Conservation (phyloP, 192 early-diverging fungal genomes). For the Coemansia sp. region DNA sequence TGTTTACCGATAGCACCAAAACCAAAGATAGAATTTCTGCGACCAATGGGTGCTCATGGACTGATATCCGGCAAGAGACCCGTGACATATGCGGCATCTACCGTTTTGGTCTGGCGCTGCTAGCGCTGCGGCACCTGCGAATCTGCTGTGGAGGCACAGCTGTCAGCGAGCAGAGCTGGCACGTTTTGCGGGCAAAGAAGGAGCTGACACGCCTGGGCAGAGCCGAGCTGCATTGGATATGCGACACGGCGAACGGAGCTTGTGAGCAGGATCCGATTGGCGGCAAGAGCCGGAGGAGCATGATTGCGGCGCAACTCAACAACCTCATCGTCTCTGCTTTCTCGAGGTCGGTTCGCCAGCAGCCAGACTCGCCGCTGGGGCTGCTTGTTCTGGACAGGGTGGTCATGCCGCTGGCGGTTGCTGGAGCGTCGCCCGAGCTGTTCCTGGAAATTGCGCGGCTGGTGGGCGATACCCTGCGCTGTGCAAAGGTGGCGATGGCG, state of each 20-base stretch:
- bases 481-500: conserved; percentile 13
- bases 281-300: conserved; percentile 17
- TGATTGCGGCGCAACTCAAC: conserved; percentile 31
- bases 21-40: background rate
- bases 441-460: conserved; percentile 27
- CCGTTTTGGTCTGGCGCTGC: conserved; percentile 26
- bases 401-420: conserved; percentile 40
- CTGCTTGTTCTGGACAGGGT: conserved; percentile 13
- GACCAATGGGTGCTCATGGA: background rate
- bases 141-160: background rate
- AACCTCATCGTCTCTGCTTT: conserved; percentile 7
- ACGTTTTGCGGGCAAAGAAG: background rate
- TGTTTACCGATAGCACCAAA: background rate
- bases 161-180: background rate
- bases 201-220: background rate
- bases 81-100: conserved; percentile 6
- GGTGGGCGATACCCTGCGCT: conserved; percentile 14
- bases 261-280: background rate
- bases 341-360: background rate
- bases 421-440: conserved; percentile 30
- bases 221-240: conserved; percentile 8
- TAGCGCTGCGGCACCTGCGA: conserved; percentile 24
- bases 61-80: background rate
- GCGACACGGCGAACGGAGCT: background rate
- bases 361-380: conserved; percentile 6